These are phyloP conservation scores for Malassezia nana DNA, from an alignment of 1,284 basidiomycete species.

Conservation along the genomic window DNA sequence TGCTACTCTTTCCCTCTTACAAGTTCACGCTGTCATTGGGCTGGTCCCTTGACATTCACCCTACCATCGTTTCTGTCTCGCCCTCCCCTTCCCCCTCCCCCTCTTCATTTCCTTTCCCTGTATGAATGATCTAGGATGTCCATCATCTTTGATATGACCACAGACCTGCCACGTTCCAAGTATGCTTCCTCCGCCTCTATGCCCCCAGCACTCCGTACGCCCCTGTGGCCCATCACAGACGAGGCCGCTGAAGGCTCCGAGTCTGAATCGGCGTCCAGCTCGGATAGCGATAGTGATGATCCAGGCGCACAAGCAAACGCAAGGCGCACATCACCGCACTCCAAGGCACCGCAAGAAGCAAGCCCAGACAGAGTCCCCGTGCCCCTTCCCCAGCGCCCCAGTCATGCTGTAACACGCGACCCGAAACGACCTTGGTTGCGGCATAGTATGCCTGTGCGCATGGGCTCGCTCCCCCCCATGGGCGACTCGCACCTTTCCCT, in stretches of 20 bases:
- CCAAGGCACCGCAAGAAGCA: not conserved
- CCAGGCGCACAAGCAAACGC: not conserved
- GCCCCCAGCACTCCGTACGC: not conserved
- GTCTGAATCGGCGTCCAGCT: not conserved
- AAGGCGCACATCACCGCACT: not conserved
- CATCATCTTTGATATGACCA: not conserved
- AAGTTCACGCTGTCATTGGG: not conserved
- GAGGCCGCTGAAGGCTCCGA: not conserved
- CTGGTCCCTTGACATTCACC: not conserved
- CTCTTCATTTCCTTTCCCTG: not conserved
- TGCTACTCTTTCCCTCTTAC: not conserved
- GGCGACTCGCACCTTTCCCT: not conserved
- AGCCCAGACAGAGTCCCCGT: not conserved
- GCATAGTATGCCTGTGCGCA: not conserved
- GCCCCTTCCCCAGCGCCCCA: slow-evolving; percentile 12
- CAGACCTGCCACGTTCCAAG: not conserved
- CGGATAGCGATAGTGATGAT: slow-evolving; percentile 1
- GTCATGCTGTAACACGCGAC: slow-evolving; percentile 8
- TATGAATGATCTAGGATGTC: not conserved
- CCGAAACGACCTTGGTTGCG: not conserved
- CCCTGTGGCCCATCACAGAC: not conserved
- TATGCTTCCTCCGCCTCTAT: not conserved
- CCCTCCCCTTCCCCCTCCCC: not conserved
- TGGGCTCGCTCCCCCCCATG: too few species aligned
- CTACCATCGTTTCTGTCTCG: not conserved